Evolutionary conservation across 1,139 yeast genomes (phyloP), one percentile per base, ranked within the genome.

Genomic region (Dujonia santamariae): DNA sequence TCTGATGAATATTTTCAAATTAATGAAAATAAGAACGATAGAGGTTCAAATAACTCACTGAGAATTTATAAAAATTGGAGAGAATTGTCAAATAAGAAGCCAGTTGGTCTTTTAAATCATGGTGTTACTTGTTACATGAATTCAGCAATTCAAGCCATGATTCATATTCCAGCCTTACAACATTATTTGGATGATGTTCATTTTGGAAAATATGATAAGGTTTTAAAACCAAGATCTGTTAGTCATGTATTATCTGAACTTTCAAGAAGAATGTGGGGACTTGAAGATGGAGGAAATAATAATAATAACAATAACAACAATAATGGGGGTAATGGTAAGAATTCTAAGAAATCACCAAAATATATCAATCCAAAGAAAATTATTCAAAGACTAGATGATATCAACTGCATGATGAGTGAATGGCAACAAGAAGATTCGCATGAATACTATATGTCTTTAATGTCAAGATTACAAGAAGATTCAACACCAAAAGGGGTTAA

Each of bases 341-440:
- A n/a, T n/a, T 40, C 33, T 31, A 37, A 41, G 39, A 34, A 31
- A 39, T 31, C 31, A 8, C 42, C 50, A 3, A 67, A 69, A 41
- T 80, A 69, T 47, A 67, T 83, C 39, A 80, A 85, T 52, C 97
- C 97, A 4, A 78, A 80, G 47, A 78, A 75, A 47, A 68, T 90
- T 47, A 81, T 88, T 37, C 70, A 72, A 35, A 69, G 92, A 42
- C 64, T 90, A 38, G 85, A 77, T 35, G 96, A 87, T 48, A 87
- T 90, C 49, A 90, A 90, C 57, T 87, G 96, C 54, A 84, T 86
- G 94, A 87, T 90, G 96, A 80, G 90, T 26, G 92, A 82, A 54
- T 88, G 96, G 96, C 90, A 87, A 57, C 98, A 92, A 58, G 97
- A 92, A 59, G 99, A 92, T 57, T 85, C 96, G 1, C 99, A 92